Evolutionary conservation across 2,329 filamentous ascomycete species (phyloP).

Genomic region (Scytalidium sp.): DNA sequence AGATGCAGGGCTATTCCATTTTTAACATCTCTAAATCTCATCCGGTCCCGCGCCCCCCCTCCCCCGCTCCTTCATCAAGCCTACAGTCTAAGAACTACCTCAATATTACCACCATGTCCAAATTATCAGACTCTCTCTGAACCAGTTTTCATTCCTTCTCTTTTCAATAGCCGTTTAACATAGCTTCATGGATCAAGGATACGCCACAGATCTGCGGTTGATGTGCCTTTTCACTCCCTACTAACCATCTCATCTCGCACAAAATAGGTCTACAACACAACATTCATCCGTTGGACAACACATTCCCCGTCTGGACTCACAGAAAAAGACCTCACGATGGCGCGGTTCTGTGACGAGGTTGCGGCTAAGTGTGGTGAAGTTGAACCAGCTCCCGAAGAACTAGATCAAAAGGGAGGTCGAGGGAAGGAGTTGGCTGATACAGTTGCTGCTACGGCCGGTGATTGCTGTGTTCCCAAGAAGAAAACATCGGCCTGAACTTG

Average conservation of each 20-base stretch:
- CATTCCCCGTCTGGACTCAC: constrained; percentile 66
- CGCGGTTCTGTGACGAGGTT: constrained; percentile 57
- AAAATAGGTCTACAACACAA: constrained; percentile 63
- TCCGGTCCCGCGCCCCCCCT: no score
- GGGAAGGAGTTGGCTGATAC: constrained; percentile 42
- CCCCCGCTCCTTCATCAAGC: background rate
- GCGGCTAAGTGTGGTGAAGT: constrained; percentile 55
- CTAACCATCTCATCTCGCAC: background rate
- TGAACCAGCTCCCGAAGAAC: constrained; percentile 13
- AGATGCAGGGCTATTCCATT: no score
- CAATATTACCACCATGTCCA: background rate
- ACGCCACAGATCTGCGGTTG: background rate
- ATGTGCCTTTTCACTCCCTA: background rate
- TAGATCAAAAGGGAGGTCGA: constrained; percentile 24
- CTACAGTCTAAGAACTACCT: background rate
- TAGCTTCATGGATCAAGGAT: no score
- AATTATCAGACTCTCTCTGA: background rate
- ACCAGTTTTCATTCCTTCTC: no score
- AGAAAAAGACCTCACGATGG: constrained; percentile 59
- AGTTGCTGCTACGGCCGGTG: constrained; percentile 43
- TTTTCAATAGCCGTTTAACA: no score
- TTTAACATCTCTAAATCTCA: no score
- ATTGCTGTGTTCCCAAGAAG: constrained; percentile 52
- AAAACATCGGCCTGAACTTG: constrained; percentile 7
- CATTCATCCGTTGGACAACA: constrained; percentile 71